Evolutionary conservation across 2,329 filamentous ascomycete species (phyloP).

Genomic region (Mycosphaerella sp.): DNA sequence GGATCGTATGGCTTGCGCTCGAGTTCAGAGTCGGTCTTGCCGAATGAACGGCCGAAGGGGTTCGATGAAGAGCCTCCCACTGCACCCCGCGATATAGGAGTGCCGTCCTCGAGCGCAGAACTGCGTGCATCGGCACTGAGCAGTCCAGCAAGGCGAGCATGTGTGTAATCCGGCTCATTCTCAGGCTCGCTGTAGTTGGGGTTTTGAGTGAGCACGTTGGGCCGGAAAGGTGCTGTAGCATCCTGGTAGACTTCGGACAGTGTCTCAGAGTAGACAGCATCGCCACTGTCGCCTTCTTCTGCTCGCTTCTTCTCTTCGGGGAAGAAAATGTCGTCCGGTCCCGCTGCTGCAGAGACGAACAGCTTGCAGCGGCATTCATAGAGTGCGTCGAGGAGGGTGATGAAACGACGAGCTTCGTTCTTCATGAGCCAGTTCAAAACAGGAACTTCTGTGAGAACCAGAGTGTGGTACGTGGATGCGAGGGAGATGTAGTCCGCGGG

Average conservation of each 20-base stretch:
- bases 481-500: conserved; percentile 79
- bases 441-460: conserved; percentile 66
- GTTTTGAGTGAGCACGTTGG: conserved; percentile 64
- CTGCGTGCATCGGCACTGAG: conserved; percentile 39
- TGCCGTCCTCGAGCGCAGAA: conserved; percentile 43
- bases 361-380: conserved; percentile 79
- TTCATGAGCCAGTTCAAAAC: conserved; percentile 61
- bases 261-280: conserved; percentile 59
- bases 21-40: conserved; percentile 30
- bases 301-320: conserved; percentile 45
- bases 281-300: conserved; percentile 30
- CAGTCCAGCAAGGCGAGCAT: conserved; percentile 33
- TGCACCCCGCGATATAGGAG: conserved; percentile 15
- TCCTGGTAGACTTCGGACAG: conserved; percentile 73
- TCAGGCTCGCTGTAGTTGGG: conserved; percentile 33
- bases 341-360: conserved; percentile 58
- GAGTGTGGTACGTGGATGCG: conserved; percentile 71
- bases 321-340: conserved; percentile 72
- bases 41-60: conserved; percentile 30
- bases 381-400: conserved; percentile 61
- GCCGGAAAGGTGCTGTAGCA: conserved; percentile 66
- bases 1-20: conserved; percentile 32
- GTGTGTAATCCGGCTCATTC: conserved; percentile 33
- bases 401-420: conserved; percentile 74
- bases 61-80: conserved; percentile 30